Base-by-base conservation (phyloP, 805 yeast genomes). In the Kregervanrija pseudodelftensis region DNA sequence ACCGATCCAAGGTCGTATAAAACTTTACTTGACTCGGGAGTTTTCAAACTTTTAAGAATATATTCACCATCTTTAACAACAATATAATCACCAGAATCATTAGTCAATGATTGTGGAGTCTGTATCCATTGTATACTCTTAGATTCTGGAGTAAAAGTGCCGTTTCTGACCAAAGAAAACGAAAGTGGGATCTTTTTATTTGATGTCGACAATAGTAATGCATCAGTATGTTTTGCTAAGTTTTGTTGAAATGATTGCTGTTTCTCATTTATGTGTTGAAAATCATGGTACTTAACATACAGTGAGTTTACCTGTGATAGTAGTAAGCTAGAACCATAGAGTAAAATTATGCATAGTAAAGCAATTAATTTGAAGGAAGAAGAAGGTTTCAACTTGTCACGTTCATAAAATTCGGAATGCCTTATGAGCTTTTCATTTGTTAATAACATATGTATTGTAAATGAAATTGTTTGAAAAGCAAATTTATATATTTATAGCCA, bases 111-210 rank as follows among this genome's bases (percentile, higher is more conserved):
- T 17, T 69, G 69, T 1, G 78, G 77, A 1, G 71, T 64, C 44
- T 56, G 57, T 38, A 86, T 76, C 95, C 95, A 87, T 59, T 84
- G 91, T 31, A 87, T 68, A 8, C 73, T 60, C 49, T 76, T 74
- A 41, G 56, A 62, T 12, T 66, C 61, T 0, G 93, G 82, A 0
- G 58, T 49, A 53, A 84, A 84, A 3, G 74, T 69, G 1, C 79
- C 79, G 41, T 76, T 74, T 50, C 91, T 71, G 2, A 71, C 65
- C 36, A 68, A 65, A 1, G 66, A 64, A 42, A 79, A 72, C 0
- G 69, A 58, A 8, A 75, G 40, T 7, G 67, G 65, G 8, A 44
- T 42, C 37, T 58, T 61, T 4, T 40, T 32, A 38, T 39, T 33
- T 31, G 8, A 14, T 16, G 31, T 34, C 13, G 13, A 3, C 9